phyloP scores from a whole-genome alignment of 1,139 yeast species.

The Magnusiomyces tetraspermus region DNA sequence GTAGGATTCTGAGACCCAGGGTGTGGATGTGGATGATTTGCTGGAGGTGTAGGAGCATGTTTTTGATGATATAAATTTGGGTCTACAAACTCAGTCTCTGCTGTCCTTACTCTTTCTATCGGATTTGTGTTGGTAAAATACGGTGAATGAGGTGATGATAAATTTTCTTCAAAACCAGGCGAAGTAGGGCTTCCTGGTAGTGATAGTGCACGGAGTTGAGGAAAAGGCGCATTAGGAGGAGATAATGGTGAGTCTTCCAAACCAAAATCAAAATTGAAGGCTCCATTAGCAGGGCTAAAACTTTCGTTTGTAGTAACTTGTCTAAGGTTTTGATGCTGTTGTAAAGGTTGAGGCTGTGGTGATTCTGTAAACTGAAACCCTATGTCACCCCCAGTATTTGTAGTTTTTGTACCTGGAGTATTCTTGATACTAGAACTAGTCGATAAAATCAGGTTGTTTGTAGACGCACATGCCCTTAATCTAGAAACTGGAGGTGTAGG shows the following conservation, averaged over 20 bases:
- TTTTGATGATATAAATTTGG: not conserved
- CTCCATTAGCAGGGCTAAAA: not conserved
- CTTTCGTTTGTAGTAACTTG: too few relatives aligned
- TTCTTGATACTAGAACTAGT: not conserved
- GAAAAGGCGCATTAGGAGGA: not conserved
- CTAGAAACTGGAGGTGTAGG: not conserved
- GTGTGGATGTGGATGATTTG: not conserved
- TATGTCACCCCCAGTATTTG: too few relatives aligned
- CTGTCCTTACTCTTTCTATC: too few relatives aligned
- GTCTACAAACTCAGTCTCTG: not conserved
- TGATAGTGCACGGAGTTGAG: not conserved
- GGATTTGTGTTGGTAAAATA: too few relatives aligned
- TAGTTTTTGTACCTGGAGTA: not conserved
- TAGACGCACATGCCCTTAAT: not conserved
- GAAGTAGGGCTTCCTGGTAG: not conserved
- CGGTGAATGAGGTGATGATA: not conserved
- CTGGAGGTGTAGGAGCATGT: not conserved
- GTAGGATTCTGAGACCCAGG: not conserved
- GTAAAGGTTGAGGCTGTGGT: too few relatives aligned
- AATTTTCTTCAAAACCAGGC: not conserved
- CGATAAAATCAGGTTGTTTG: not conserved
- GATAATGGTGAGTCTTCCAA: not conserved
- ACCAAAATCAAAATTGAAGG: not conserved
- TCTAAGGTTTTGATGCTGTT: too few relatives aligned
- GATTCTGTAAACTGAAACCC: too few relatives aligned